phyloP scores from a whole-genome alignment of 441 rosid genomes.

The Arabidopsis lyrata region DNA sequence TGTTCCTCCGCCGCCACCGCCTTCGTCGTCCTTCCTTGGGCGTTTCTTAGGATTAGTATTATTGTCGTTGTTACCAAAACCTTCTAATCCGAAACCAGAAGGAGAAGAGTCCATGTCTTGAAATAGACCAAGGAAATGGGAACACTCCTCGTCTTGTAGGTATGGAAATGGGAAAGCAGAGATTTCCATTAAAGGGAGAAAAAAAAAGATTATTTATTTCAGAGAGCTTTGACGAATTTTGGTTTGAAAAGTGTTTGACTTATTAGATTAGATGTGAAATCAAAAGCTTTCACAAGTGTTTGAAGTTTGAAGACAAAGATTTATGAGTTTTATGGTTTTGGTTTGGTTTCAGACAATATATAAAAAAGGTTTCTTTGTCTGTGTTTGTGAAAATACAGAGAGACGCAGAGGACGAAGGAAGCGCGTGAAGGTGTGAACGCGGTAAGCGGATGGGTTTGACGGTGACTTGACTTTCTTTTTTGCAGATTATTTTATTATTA shows the following conservation, averaged over 20 bases:
- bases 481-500: slow-evolving; percentile 16
- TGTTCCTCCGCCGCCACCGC: slow-evolving; percentile 23
- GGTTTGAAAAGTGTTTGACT: slow-evolving; percentile 47
- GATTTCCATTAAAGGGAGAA: slow-evolving; percentile 60
- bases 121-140: slow-evolving; percentile 52
- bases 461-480: slow-evolving; percentile 53
- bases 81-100: slow-evolving; percentile 36
- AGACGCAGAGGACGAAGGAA: slow-evolving; percentile 42
- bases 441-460: slow-evolving; percentile 52
- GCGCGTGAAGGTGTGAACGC: slow-evolving; percentile 72
- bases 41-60: slow-evolving; percentile 54
- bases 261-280: slow-evolving; percentile 47
- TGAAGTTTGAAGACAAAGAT: slow-evolving; percentile 40
- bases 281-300: slow-evolving; percentile 31
- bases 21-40: slow-evolving; percentile 50
- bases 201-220: background rate
- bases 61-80: slow-evolving; percentile 41
- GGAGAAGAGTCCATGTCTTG: slow-evolving; percentile 59
- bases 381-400: background rate
- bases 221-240: slow-evolving; percentile 33
- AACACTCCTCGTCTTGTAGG: slow-evolving; percentile 70
- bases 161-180: slow-evolving; percentile 62
- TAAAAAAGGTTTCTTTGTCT: slow-evolving; percentile 33
- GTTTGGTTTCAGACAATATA: slow-evolving; percentile 40
- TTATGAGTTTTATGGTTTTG: slow-evolving; percentile 19